Percentiles rank a stretch among this genome's conserved stretches.
phyloP scores from a whole-genome alignment of 805 yeast genomes.

The Kuraishia borneana region DNA sequence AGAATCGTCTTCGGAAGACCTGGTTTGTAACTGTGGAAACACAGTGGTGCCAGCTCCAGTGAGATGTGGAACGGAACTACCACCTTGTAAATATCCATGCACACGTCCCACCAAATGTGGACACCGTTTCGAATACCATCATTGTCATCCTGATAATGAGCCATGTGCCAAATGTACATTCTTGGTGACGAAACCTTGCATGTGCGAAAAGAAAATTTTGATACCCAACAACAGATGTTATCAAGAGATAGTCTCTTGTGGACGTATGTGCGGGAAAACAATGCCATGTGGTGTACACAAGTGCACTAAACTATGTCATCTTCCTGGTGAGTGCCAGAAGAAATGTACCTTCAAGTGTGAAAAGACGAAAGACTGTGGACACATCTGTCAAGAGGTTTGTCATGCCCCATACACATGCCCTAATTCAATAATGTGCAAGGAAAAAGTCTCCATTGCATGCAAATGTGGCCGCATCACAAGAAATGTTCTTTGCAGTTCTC shows the following conservation, averaged over 20 bases:
- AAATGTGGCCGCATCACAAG: slow-evolving; percentile 48
- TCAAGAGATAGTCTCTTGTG: slow-evolving; percentile 60
- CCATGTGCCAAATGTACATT: slow-evolving; percentile 72
- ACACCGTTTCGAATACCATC: slow-evolving; percentile 57
- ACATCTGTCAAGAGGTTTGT: slow-evolving; percentile 51
- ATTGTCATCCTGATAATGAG: slow-evolving; percentile 58
- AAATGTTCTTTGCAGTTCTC: slow-evolving; percentile 44
- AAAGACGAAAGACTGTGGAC: slow-evolving; percentile 52
- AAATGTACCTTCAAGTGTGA: slow-evolving; percentile 55
- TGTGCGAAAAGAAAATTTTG: slow-evolving; percentile 17
- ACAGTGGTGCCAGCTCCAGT: slow-evolving; percentile 76
- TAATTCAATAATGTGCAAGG: slow-evolving; percentile 40
- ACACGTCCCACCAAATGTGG: slow-evolving; percentile 50
- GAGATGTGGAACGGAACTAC: slow-evolving; percentile 65
- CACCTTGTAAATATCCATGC: slow-evolving; percentile 60
- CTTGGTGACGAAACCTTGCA: slow-evolving; percentile 14
- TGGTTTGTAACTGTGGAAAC: slow-evolving; percentile 71
- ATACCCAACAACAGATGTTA: slow-evolving; percentile 62
- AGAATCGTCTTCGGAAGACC: slow-evolving; percentile 70
- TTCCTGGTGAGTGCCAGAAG: slow-evolving; percentile 44
- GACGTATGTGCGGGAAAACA: slow-evolving; percentile 42
- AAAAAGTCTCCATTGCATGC: slow-evolving; percentile 40
- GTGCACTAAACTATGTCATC: slow-evolving; percentile 47
- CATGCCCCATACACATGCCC: slow-evolving; percentile 48
- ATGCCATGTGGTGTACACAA: slow-evolving; percentile 37